These are phyloP conservation scores for Panellus pusillus DNA, from an alignment of 768 basidiomycete genomes.

Conservation along the genomic window DNA sequence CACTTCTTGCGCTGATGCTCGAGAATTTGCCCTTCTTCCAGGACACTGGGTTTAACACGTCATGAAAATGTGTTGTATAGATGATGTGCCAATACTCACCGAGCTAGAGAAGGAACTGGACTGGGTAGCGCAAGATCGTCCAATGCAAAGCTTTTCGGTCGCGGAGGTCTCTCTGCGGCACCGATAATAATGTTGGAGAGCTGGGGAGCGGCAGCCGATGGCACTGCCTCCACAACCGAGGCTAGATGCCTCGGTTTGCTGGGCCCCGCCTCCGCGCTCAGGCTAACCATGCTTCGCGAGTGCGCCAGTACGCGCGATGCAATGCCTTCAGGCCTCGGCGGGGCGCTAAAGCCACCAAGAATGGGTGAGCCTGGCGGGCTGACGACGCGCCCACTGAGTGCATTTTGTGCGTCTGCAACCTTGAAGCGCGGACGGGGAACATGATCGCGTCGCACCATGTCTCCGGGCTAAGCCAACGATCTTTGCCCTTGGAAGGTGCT, in stretches of 20 bases:
- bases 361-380: slow-evolving; percentile 53
- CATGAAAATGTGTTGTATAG: background rate
- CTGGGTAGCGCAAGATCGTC: slow-evolving; percentile 60
- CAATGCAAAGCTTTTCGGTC: slow-evolving; percentile 60
- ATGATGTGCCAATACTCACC: slow-evolving; percentile 33
- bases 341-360: slow-evolving; percentile 18
- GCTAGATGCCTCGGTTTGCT: slow-evolving; percentile 3
- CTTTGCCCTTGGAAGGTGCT: slow-evolving; percentile 42
- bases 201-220: slow-evolving; percentile 2
- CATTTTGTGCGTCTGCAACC: slow-evolving; percentile 33
- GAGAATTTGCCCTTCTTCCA: slow-evolving; percentile 62
- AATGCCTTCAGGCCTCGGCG: slow-evolving; percentile 28
- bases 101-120: slow-evolving; percentile 58
- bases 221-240: background rate
- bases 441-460: slow-evolving; percentile 82
- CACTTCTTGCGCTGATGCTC: slow-evolving; percentile 66
- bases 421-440: slow-evolving; percentile 72
- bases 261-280: slow-evolving; percentile 15
- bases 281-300: slow-evolving; percentile 34
- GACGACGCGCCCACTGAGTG: slow-evolving; percentile 35
- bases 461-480: slow-evolving; percentile 72
- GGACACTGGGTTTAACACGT: slow-evolving; percentile 46
- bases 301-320: slow-evolving; percentile 50
- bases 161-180: slow-evolving; percentile 26
- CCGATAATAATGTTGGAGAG: slow-evolving; percentile 8